phyloP scores from a whole-genome alignment of 2,329 filamentous ascomycete genomes.

The Sporothrix mexicana region DNA sequence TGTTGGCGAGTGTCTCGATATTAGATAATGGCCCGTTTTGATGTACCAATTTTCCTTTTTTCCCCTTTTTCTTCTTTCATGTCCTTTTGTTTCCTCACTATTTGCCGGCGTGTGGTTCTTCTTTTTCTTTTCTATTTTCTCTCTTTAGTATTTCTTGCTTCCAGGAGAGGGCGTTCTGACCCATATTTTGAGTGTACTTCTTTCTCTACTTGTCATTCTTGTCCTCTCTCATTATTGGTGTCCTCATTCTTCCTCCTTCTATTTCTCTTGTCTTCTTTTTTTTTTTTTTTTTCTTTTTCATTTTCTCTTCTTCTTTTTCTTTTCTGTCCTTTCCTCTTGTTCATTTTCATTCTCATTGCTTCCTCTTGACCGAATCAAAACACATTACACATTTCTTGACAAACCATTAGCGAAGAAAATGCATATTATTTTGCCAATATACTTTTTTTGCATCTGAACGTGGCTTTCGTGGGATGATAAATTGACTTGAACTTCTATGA shows the following conservation, averaged over 20 bases:
- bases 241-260: neutral
- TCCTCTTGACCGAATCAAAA: neutral
- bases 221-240: conserved; percentile 20
- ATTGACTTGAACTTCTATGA: neutral
- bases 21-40: conserved; percentile 20
- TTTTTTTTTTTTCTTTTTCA: neutral
- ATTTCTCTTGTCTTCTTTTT: neutral
- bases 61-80: neutral
- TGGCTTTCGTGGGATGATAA: neutral
- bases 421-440: neutral
- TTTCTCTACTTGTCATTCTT: neutral
- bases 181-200: conserved; percentile 5
- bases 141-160: neutral
- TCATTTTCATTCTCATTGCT: neutral
- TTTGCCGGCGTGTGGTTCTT: conserved; percentile 7
- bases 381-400: neutral
- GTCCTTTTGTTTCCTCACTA: neutral
- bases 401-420: conserved; percentile 25
- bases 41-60: neutral
- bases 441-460: too few species aligned
- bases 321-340: neutral
- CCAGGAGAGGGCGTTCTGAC: conserved; percentile 14
- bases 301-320: neutral
- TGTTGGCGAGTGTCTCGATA: conserved; percentile 15
- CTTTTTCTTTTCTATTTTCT: neutral